phyloP scores from a whole-genome alignment of 2,329 filamentous ascomycete species.

The Monilinia polystroma region DNA sequence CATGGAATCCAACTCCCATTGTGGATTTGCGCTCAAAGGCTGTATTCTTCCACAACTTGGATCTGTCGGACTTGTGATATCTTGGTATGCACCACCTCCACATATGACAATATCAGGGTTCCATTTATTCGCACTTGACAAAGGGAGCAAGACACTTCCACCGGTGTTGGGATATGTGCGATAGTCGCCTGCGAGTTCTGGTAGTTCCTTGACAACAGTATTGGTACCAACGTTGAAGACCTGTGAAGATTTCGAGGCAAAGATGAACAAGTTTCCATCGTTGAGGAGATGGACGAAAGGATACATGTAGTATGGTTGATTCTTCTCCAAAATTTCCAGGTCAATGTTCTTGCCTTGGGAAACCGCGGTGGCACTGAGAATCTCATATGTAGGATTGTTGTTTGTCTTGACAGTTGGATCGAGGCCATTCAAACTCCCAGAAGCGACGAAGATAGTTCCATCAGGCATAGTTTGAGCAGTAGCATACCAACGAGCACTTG shows the following conservation, averaged over 20 bases:
- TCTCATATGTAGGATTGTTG: slow-evolving; percentile 64
- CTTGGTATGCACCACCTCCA: slow-evolving; percentile 59
- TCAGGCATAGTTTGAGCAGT: slow-evolving; percentile 59
- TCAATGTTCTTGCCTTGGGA: slow-evolving; percentile 48
- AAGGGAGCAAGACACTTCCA: slow-evolving; percentile 55
- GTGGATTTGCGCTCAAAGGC: slow-evolving; percentile 49
- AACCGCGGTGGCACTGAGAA: slow-evolving; percentile 51
- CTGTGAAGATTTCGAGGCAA: slow-evolving; percentile 55
- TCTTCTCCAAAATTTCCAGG: slow-evolving; percentile 55
- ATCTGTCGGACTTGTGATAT: slow-evolving; percentile 58
- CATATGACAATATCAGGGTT: slow-evolving; percentile 56
- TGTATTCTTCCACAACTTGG: slow-evolving; percentile 56
- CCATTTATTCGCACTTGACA: slow-evolving; percentile 53
- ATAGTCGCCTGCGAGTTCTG: slow-evolving; percentile 55
- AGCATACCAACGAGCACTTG: slow-evolving; percentile 59
- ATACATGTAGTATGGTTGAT: slow-evolving; percentile 65
- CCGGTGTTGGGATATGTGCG: slow-evolving; percentile 62
- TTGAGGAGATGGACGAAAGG: slow-evolving; percentile 59
- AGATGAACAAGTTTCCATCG: slow-evolving; percentile 57
- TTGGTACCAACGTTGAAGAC: slow-evolving; percentile 52
- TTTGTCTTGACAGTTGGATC: slow-evolving; percentile 54
- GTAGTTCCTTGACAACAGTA: slow-evolving; percentile 47
- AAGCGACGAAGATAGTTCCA: slow-evolving; percentile 57
- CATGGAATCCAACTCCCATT: slow-evolving; percentile 60
- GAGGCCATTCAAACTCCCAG: slow-evolving; percentile 58